Evolutionary conservation across 2,329 filamentous ascomycete species (phyloP), one percentile per base, ranked within the genome.

Genomic region (Colletotrichum musicola): DNA sequence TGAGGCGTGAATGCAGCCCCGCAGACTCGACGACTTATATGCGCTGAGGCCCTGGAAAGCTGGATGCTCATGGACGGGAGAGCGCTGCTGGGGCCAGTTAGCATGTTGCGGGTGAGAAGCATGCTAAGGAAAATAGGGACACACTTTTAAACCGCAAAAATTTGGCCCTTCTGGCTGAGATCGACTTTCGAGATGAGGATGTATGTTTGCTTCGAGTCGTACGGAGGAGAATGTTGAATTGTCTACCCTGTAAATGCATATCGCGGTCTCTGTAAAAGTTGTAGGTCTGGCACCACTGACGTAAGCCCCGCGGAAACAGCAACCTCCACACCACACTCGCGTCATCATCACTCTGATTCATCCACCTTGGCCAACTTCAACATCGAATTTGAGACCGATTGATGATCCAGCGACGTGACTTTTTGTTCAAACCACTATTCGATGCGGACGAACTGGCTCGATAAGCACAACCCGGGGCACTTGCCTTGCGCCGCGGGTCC

Each of bases 11-110:
- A 44, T 27, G 35, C n/a, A 20, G 55, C 55, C 35, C 50, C 55
- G 55, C 65, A 65, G 60, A 55, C 42, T 50, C 49, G 64, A 63
- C 22, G 65, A 65, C 65, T 68, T 68, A 68, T 65, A 68, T 65
- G 56, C 42, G 62, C 50, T 59, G 65, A 50, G 60, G 65, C 50
- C 65, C 56, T 68, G 27, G 25, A 22, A 50, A 68, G 50, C 50
- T 56, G 55, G 35, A 35, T 51, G 25, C 22, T 68, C 62, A 68
- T 65, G 22, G 50, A 57, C 25, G 27, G 50, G 49, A 60, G 18
- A 9, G 42, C 14, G 25, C 7, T 50, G 47, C 55, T 60, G 22
- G 44, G 51, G 40, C 14, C 20, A 27, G 62, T 68, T 49, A 68
- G 62, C 55, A 55, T 53, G 55, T 14, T 49, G 20, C n/a, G 20